Base-by-base conservation (phyloP, 2,329 filamentous ascomycete species). In the Cucurbitaria berberidis region DNA sequence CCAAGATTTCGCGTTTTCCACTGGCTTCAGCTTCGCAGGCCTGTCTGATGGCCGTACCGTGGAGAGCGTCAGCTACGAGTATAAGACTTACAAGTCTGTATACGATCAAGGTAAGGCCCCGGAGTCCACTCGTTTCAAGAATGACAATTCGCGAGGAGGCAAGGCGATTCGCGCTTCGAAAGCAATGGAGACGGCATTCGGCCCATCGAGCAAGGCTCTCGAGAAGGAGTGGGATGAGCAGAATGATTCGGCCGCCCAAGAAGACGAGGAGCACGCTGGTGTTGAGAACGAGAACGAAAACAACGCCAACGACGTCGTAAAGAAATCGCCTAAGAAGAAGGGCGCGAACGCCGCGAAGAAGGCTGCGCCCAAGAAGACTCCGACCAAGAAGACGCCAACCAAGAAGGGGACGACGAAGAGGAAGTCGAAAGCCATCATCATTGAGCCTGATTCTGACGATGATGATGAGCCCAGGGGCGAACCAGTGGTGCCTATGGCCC, bases 51-150 rank as follows among this genome's bases (percentile, higher is more conserved):
- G 66, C 8, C 64, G 67, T 4, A 70, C 67, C 1, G 64, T 66
- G 0, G 69, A 73, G 55, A 66, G 63, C 45, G 59, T 70, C 2
- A 48, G 64, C 1, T 35, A 62, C 26, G 65, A 73, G 42, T 72
- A 72, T 45, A 50, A 59, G 10, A 52, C 46, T 0, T 63, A 60
- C 51, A 67, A 69, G 55, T 38, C 56, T 0, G 8, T 39, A 0
- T 73, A 71, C 46, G 59, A 70, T 9, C 15, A 32, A 1, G 67
- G 67, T 1, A 19, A 57, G 21, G 55, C 22, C 4, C 63, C 55
- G 3, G 11, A 38, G 1, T 48, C 16, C 24, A 38, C 53, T 3
- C 51, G 58, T 22, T 53, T 29, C 45, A 52, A 47, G 19, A 53
- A 35, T 1, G 53, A 59, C 21, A 48, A 51, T 10, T 59, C 55